Base-by-base conservation (phyloP, 1,139 yeast species). In the Taphrina communis region DNA sequence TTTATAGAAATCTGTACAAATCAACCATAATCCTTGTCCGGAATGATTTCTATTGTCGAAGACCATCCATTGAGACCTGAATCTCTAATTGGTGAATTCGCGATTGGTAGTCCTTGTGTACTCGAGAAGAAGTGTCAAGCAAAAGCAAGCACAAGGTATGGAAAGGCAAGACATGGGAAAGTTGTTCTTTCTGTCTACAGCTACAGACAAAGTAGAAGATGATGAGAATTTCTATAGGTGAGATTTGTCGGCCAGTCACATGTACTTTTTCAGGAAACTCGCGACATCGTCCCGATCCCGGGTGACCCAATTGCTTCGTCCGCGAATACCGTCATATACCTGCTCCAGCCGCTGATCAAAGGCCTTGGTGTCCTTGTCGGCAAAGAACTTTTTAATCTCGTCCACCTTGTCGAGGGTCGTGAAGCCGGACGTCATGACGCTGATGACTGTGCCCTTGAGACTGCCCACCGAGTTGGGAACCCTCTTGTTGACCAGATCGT, bases 391-490 rank as follows among this genome's bases (percentile, higher is more conserved):
- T 73, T 82, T 82, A 71, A 90, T 85, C 62, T 83, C 84, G 14
- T 82, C 80, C 73, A 85, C 84, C 74, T 87, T 88, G 63, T 84
- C 86, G 68, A 80, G 78, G 70, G 86, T 83, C 59, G 93, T 85
- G 79, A 88, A 89, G 1, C 90, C 88, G 44, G 88, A 80, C 11
- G 90, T 82, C 62, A 87, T 80, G 65, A 88, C 73, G 61, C 82
- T 81, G 51, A 92, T 88, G 70, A 93, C 87, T 19, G 88, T 82
- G 56, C 94, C 89, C 73, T 93, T 82, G 88, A 92, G 85, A 31
- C 91, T 83, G 4, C 70, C 70, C 72, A 89, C 83, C 39, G 90
- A 88, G n/a, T 96, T 91, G 62, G 97, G 97, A 77, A 90, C 84
- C 74, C 83, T 81, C 76, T 85, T 82, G 73, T 80, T 79, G 72